These are phyloP conservation scores for Saccharomyces hybrid DNA, from an alignment of 1,139 yeast genomes.

Conservation along the genomic window DNA sequence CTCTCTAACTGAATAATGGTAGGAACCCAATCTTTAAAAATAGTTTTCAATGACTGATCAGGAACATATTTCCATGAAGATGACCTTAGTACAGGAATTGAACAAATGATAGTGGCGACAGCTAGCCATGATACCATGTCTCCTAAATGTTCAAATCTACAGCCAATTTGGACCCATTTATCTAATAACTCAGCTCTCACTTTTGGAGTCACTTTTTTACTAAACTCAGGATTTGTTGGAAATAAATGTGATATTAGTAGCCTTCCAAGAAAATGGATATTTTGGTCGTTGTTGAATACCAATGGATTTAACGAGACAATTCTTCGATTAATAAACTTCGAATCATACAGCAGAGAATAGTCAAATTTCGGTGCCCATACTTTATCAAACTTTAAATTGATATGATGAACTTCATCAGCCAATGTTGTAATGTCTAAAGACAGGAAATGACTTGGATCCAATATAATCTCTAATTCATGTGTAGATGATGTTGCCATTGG, in stretches of 20 bases:
- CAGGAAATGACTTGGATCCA: conserved; percentile 36
- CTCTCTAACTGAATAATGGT: conserved; percentile 85
- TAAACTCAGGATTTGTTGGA: conserved; percentile 20
- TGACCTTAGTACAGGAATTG: conserved; percentile 70
- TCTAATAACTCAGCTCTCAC: conserved; percentile 61
- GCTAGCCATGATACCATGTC: conserved; percentile 96
- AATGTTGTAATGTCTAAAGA: conserved; percentile 43
- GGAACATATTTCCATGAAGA: conserved; percentile 74
- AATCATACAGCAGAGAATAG: conserved; percentile 46
- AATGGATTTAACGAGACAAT: conserved; percentile 38
- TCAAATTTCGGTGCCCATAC: conserved; percentile 73
- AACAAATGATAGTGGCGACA: conserved; percentile 74
- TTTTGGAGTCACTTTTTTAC: conserved; percentile 20
- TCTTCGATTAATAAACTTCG: conserved; percentile 36
- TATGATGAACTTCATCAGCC: conserved; percentile 48
- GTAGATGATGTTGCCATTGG: conserved; percentile 3
- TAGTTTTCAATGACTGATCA: conserved; percentile 49
- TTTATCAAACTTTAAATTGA: conserved; percentile 49
- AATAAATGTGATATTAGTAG: conserved; percentile 67
- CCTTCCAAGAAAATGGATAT: conserved; percentile 72
- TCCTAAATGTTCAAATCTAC: conserved; percentile 68
- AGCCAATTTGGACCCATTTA: conserved; percentile 85
- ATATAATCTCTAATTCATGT: conserved; percentile 13
- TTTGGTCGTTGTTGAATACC: conserved; percentile 58
- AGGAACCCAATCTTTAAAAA: conserved; percentile 87